Conservation (phyloP, 139 green algal species). For the Chlorella sp. region DNA sequence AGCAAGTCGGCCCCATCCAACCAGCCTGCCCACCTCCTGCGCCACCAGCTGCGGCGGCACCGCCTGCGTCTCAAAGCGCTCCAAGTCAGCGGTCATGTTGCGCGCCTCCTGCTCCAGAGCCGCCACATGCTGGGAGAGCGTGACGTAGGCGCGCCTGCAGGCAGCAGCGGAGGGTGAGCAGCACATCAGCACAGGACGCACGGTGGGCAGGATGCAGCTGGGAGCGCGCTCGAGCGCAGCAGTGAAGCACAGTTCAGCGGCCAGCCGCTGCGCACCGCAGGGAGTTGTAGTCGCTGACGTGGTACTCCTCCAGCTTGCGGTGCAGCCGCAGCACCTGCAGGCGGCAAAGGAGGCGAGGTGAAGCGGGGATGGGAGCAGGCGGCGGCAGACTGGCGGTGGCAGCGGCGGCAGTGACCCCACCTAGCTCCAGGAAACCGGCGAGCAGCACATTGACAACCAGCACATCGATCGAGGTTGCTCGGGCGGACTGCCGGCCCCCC, state of each 20-base stretch:
- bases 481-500: too few species aligned
- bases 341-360: not conserved
- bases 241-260: too few species aligned
- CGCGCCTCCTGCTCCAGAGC: not conserved
- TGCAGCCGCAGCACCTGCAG: slow-evolving; percentile 17
- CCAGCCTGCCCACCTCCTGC: slow-evolving; percentile 1
- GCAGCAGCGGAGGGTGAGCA: too few species aligned
- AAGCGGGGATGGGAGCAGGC: not conserved
- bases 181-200: too few species aligned
- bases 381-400: not conserved
- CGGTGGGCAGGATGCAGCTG: too few species aligned
- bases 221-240: too few species aligned
- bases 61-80: not conserved
- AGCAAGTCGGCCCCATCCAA: too few species aligned
- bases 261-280: not conserved
- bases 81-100: not conserved
- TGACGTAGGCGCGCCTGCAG: slow-evolving; percentile 14
- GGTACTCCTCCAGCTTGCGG: slow-evolving; percentile 27
- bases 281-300: not conserved
- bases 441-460: too few species aligned
- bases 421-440: not conserved
- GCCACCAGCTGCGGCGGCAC: slow-evolving; percentile 14
- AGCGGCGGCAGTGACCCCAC: not conserved
- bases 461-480: not conserved
- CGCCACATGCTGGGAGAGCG: slow-evolving; percentile 18